phyloP scores from a whole-genome alignment of 2,329 filamentous ascomycete species.

The Chrysoporthe austroafricana region DNA sequence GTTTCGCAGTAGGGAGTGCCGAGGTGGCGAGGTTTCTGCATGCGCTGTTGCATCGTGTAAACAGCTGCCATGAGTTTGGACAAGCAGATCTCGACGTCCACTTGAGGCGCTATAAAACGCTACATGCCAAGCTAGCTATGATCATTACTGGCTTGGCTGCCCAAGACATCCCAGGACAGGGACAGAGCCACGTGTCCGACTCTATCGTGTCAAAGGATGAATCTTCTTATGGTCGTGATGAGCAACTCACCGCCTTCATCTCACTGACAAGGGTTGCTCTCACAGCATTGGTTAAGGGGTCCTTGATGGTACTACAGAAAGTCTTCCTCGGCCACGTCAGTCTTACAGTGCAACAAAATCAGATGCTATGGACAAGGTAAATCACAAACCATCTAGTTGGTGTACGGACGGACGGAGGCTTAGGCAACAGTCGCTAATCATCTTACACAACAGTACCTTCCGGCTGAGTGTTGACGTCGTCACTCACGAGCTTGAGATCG shows the following conservation, averaged over 20 bases:
- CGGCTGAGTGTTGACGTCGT: background rate
- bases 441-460: background rate
- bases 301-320: background rate
- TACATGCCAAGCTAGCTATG: background rate
- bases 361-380: conserved; percentile 5
- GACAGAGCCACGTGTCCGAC: background rate
- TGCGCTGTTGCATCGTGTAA: background rate
- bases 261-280: background rate
- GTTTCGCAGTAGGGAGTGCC: background rate
- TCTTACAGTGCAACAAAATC: background rate
- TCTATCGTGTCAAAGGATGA: background rate
- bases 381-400: background rate
- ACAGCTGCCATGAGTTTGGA: background rate
- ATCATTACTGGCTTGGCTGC: background rate
- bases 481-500: background rate
- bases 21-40: background rate
- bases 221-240: background rate
- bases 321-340: background rate
- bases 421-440: background rate
- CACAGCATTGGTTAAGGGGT: background rate
- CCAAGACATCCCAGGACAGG: background rate
- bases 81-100: background rate
- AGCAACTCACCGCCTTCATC: background rate
- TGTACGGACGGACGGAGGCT: background rate
- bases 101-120: background rate